Conservation (phyloP, 495 filamentous ascomycete genomes). For the Coniosporium apollinis region DNA sequence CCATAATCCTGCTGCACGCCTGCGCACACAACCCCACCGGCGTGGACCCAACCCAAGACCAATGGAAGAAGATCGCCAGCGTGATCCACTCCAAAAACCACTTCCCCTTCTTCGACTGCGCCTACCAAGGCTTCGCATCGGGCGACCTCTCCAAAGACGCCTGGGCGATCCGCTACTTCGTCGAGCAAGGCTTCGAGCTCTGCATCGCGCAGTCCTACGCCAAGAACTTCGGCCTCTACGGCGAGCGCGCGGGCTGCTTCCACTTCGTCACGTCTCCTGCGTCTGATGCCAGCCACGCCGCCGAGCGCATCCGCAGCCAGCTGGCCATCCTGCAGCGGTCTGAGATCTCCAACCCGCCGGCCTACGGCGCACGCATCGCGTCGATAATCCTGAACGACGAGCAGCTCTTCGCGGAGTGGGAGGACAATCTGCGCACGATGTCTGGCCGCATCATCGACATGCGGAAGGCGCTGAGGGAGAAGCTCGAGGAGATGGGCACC, state of each 20-base stretch:
- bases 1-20: slow-evolving; percentile 82
- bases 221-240: slow-evolving; percentile 98
- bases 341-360: slow-evolving; percentile 92
- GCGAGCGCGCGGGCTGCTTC: slow-evolving; percentile 90
- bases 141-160: slow-evolving; percentile 73
- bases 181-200: slow-evolving; percentile 89
- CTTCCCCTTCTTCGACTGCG: slow-evolving; percentile 98
- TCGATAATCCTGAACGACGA: slow-evolving; percentile 67
- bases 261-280: slow-evolving; percentile 74
- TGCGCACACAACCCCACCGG: slow-evolving; percentile 98
- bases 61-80: slow-evolving; percentile 79
- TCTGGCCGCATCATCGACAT: slow-evolving; percentile 83
- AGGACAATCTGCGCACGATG: slow-evolving; percentile 85
- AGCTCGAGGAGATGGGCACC: slow-evolving; percentile 66
- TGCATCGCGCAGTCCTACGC: slow-evolving; percentile 92
- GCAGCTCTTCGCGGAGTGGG: slow-evolving; percentile 78
- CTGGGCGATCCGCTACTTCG: slow-evolving; percentile 82
- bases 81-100: slow-evolving; percentile 58
- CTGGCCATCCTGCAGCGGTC: slow-evolving; percentile 88
- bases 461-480: slow-evolving; percentile 55
- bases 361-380: slow-evolving; percentile 84
- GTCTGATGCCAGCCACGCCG: slow-evolving; percentile 42
- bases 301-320: slow-evolving; percentile 61
- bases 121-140: slow-evolving; percentile 96
- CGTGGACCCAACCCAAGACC: slow-evolving; percentile 83